Percentiles rank a stretch among this genome's conserved stretches.
Conservation (phyloP, 2,329 filamentous ascomycete genomes). For the Ramularia endophylla region DNA sequence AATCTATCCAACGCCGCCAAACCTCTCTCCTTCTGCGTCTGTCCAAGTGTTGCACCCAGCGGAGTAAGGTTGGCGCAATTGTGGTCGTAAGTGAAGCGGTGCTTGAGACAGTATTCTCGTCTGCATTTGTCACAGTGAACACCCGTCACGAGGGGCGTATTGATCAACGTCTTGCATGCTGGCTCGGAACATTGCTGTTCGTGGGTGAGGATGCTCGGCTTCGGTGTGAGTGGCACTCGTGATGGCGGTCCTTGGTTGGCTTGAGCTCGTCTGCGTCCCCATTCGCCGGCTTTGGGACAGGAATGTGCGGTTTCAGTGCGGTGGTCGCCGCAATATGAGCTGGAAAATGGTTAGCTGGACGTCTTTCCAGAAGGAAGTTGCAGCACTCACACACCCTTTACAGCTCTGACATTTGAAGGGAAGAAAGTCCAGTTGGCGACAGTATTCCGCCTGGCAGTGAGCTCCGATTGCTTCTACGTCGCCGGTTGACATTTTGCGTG, state of each 20-base stretch:
- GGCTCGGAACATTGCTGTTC: slow-evolving; percentile 64
- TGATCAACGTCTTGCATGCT: slow-evolving; percentile 64
- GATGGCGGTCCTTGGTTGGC: slow-evolving; percentile 25
- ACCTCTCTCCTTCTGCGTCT: slow-evolving; percentile 57
- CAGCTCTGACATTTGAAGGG: slow-evolving; percentile 93
- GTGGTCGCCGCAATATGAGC: slow-evolving; percentile 81
- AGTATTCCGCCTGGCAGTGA: slow-evolving; percentile 88
- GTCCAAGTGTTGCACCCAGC: slow-evolving; percentile 46
- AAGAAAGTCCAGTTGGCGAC: slow-evolving; percentile 91
- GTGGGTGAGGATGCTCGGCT: slow-evolving; percentile 53
- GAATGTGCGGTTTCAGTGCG: slow-evolving; percentile 77
- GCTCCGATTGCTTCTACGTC: slow-evolving; percentile 82
- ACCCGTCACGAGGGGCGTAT: slow-evolving; percentile 61
- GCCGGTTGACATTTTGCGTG: slow-evolving; percentile 65
- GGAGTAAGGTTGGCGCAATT: slow-evolving; percentile 71
- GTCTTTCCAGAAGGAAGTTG: neutral
- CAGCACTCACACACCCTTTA: slow-evolving; percentile 40
- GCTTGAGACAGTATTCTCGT: slow-evolving; percentile 69
- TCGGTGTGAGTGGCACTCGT: slow-evolving; percentile 31
- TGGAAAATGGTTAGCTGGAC: slow-evolving; percentile 7
- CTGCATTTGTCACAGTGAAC: slow-evolving; percentile 68
- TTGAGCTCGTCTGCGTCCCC: slow-evolving; percentile 48
- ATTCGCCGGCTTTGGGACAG: slow-evolving; percentile 55
- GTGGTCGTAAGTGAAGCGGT: slow-evolving; percentile 73
- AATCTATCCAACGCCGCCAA: slow-evolving; percentile 70